phyloP scores from a whole-genome alignment of 106 monocot species.

The Acanthochlamys bracteata region DNA sequence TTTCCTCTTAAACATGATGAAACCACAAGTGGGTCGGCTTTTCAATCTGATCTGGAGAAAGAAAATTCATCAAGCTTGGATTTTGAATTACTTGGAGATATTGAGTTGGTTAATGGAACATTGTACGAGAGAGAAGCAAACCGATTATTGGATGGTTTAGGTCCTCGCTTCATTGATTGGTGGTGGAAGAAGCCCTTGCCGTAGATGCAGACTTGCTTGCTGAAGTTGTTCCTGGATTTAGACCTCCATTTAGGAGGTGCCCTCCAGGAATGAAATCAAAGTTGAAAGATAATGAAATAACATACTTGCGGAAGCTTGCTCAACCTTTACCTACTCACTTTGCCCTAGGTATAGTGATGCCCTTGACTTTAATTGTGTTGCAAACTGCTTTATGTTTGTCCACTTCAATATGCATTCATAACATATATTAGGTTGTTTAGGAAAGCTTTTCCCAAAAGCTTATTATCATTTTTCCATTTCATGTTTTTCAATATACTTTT shows the following conservation, averaged over 20 bases:
- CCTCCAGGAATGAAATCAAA: conserved; percentile 37
- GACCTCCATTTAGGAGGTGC: conserved; percentile 49
- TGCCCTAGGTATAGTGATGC: conserved; percentile 59
- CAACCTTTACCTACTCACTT: conserved; percentile 85
- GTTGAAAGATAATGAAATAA: conserved; percentile 56
- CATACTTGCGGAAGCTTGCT: conserved; percentile 68
- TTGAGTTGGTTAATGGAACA: conserved; percentile 22
- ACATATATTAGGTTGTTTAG: no score
- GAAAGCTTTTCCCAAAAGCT: no score
- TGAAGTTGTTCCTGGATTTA: conserved; percentile 60
- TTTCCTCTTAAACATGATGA: not conserved
- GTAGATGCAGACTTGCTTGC: conserved; percentile 96
- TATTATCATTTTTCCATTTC: no score
- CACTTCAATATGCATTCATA: no score
- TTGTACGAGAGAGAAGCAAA: conserved; percentile 79
- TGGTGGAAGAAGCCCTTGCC: conserved; percentile 84
- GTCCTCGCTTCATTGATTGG: conserved; percentile 95
- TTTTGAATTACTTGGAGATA: conserved; percentile 3
- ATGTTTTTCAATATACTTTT: no score
- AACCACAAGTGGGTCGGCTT: not conserved
- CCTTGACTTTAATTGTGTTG: no score
- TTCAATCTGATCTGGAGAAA: not conserved
- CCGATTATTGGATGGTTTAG: conserved; percentile 70
- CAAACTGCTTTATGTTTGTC: no score
- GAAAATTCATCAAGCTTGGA: not conserved